Base-by-base conservation (phyloP, 306 rosid genomes). In the Vigna trinervia region DNA sequence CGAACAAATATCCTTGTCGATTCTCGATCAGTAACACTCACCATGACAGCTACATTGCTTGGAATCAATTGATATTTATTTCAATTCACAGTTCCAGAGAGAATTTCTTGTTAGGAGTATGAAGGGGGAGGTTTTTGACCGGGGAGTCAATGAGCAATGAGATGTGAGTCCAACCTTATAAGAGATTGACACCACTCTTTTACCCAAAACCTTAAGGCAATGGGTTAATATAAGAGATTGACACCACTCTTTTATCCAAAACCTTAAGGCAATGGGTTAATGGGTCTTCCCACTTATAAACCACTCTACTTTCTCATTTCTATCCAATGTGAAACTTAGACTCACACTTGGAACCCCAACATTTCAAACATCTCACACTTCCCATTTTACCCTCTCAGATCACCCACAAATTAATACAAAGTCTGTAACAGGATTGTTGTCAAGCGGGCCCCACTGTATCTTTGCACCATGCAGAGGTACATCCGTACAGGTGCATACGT, bases 21-120 rank as follows among this genome's bases (percentile, higher is more conserved):
- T 36, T 62, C 14, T 62, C 48, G 17, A 62, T 36, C 4, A 20
- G 48, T 34, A 62, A 62, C 26, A 62, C 26, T 62, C 14, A 8
- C 47, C 48, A 17, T n/a, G 69, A 62, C 8, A 62, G 48, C 48
- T 62, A 62, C 48, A 62, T 9, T 62, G 69, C 14, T 62, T n/a
- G 47, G 47, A 62, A 62, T 62, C 5, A 15, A 15, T 34, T n/a
- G 69, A 62, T 62, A 62, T 62, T 62, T 62, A 62, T 62, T 62
- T 62, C 47, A 62, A 62, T n/a, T 36, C 15, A 20, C 23, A 32
- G 67, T 14, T 60, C 43, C 43, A 14, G 12, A 60, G 22, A 34
- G 23, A 32, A 62, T 62, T 34, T 34, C 47, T 5, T 20, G 19
- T 17, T 17, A 17, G 19, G 19, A 17, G 19, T 17, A 17, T 17